These are phyloP conservation scores for Suhomyces taliae DNA, from an alignment of 1,139 yeast species.

Conservation along the genomic window DNA sequence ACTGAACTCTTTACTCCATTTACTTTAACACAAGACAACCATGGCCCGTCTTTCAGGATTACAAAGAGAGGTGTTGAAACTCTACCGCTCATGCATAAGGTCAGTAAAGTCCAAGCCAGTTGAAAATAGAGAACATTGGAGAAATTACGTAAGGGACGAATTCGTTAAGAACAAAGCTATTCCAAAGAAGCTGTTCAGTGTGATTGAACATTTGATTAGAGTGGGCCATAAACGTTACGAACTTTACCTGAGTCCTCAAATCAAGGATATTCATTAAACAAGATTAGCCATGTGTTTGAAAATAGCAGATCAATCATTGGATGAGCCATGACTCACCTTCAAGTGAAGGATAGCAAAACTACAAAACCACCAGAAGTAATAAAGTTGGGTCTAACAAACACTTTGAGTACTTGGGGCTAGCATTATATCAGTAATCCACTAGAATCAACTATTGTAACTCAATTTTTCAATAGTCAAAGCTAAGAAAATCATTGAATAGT, in stretches of 20 bases:
- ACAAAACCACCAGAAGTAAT: too few species aligned
- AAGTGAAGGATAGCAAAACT: too few species aligned
- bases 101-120: slow-evolving; percentile 56
- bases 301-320: too few species aligned
- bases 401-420: too few species aligned
- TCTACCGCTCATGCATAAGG: slow-evolving; percentile 61
- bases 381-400: too few species aligned
- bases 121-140: slow-evolving; percentile 47
- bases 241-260: slow-evolving; percentile 65
- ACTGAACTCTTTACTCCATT: neutral
- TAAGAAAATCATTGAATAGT: too few species aligned
- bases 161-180: slow-evolving; percentile 60
- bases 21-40: slow-evolving; percentile 1
- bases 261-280: slow-evolving; percentile 57
- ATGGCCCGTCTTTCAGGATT: slow-evolving; percentile 57
- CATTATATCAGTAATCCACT: too few species aligned
- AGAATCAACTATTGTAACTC: too few species aligned
- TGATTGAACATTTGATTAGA: slow-evolving; percentile 82
- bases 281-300: too few species aligned
- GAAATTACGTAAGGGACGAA: slow-evolving; percentile 50
- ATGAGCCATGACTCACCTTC: too few species aligned
- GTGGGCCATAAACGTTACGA: slow-evolving; percentile 73
- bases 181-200: slow-evolving; percentile 77
- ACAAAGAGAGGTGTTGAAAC: slow-evolving; percentile 61
- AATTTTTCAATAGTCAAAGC: too few species aligned